Percentiles rank a stretch among this genome's conserved stretches.
These are phyloP conservation scores for Microstegium vimineum DNA, from an alignment of 176 grass and related monocot species.

Conservation along the genomic window DNA sequence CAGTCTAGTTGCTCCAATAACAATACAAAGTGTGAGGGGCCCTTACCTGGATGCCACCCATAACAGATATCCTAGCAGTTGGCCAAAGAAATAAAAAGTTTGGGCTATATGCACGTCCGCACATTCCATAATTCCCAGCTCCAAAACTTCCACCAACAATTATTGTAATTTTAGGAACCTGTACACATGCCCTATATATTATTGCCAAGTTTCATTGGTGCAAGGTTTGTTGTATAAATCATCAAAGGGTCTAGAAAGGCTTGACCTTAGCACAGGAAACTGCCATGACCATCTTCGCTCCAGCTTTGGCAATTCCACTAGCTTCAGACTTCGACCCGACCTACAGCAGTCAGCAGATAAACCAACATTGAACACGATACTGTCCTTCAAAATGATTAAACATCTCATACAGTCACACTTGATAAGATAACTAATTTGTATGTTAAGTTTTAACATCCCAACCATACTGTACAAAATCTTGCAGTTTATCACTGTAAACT, in stretches of 20 bases:
- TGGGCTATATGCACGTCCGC: slow-evolving; percentile 93
- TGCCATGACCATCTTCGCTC: slow-evolving; percentile 98
- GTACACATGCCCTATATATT: slow-evolving; percentile 14
- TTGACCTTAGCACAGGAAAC: slow-evolving; percentile 89
- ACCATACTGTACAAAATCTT: neutral
- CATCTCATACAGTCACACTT: neutral
- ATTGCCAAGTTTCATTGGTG: neutral
- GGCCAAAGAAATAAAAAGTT: slow-evolving; percentile 96
- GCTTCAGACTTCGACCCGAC: slow-evolving; percentile 96
- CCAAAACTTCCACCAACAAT: slow-evolving; percentile 98
- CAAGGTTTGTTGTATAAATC: neutral
- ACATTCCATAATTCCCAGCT: slow-evolving; percentile 99
- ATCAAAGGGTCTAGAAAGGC: neutral
- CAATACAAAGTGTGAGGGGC: neutral
- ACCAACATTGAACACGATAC: neutral
- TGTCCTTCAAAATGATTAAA: neutral
- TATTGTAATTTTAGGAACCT: slow-evolving; percentile 97
- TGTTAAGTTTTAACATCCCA: neutral
- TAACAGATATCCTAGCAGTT: slow-evolving; percentile 97
- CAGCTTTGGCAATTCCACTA: slow-evolving; percentile 92
- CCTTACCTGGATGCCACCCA: slow-evolving; percentile 91
- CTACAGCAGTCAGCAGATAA: slow-evolving; percentile 30
- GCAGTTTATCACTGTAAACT: neutral
- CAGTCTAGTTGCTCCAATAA: neutral
- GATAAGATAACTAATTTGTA: neutral